phyloP scores from a whole-genome alignment of 2,329 filamentous ascomycete species.

The Colletotrichum godetiae region DNA sequence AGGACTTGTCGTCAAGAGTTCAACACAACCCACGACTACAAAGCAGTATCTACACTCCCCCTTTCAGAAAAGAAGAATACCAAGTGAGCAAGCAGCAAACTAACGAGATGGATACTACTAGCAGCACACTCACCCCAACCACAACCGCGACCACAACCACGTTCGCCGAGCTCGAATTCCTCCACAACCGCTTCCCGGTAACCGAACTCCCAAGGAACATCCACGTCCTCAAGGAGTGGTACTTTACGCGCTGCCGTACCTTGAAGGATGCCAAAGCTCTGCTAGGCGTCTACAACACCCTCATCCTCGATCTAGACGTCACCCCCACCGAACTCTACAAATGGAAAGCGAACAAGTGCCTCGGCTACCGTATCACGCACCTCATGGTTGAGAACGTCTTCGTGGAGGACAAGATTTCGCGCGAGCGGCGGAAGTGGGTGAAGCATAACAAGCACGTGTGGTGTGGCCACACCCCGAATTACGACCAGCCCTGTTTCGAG shows the following conservation, averaged over 20 bases:
- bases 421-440: background rate
- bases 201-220: background rate
- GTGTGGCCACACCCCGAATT: background rate
- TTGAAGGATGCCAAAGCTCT: background rate
- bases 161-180: background rate
- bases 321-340: background rate
- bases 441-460: background rate
- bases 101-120: background rate
- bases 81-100: background rate
- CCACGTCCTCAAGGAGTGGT: background rate
- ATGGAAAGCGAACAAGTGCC: background rate
- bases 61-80: too few species aligned
- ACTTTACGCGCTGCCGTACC: background rate
- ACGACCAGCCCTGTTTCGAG: background rate
- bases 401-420: background rate
- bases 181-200: background rate
- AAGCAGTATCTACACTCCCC: too few species aligned
- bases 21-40: too few species aligned
- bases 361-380: background rate
- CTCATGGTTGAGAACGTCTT: background rate
- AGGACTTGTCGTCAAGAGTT: background rate
- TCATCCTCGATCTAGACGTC: background rate
- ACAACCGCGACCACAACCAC: background rate
- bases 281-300: background rate
- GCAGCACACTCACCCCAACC: too few species aligned